Evolutionary conservation across 1,284 basidiomycete species (phyloP), one percentile per base, ranked within the genome.

Genomic region (Ganoderma meredithae): DNA sequence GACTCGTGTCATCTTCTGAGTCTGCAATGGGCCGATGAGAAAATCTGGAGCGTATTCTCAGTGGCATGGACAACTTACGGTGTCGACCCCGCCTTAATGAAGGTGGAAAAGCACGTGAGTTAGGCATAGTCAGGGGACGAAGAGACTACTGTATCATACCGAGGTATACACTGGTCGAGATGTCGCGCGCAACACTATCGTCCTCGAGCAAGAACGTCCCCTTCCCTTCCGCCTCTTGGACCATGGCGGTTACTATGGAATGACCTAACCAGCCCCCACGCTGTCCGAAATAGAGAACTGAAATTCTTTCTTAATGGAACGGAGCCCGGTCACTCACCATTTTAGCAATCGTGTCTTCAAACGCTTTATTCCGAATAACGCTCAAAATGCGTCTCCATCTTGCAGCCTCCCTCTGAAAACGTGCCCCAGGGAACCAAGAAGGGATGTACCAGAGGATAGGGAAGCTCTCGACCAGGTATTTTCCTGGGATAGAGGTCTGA

Each of bases 401-500:
- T 13, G 41, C 47, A 5, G 43, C 62, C 15, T 69, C 41, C 4
- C 61, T 62, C 52, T 62, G 64, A 60, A 71, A 71, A 10, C 33
- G 22, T 1, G 64, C 70, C 3, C 70, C 67, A 1, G 70, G 70
- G n/a, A 71, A 43, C 70, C 70, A 71, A 7, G 52, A 25, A 2
- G 70, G 70, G 8, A 71, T 40, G 58, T 62, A 39, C 22, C 52
- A 33, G 12, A 71, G 43, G 4, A 61, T 33, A 31, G 69, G 69
- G 62, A 68, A 64, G 19, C 47, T 64, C 43, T 71, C 66, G 27
- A 71, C 69, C 1, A 71, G 62, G 39, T 68, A 71, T 52, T 60
- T 63, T 8, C 66, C 69, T 6, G 69, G 66, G 1, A 64, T 53
- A n/a, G 68, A 68, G 3, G 64, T 60, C n/a, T 58, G 19, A 10